These are phyloP conservation scores for Agrocybe chaxingu DNA, from an alignment of 768 basidiomycete species.

Conservation along the genomic window DNA sequence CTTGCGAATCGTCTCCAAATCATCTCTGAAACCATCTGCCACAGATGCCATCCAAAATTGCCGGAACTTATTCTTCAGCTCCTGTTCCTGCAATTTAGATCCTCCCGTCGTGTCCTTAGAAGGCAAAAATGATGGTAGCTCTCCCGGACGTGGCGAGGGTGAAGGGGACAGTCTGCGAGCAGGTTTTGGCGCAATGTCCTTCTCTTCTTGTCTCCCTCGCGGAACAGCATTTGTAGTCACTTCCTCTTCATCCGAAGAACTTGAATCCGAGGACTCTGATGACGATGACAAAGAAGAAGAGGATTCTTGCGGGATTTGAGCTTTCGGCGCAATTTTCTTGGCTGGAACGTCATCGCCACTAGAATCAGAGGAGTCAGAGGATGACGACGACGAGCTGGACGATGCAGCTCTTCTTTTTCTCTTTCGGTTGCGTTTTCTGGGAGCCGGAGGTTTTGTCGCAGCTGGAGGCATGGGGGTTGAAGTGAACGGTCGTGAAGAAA, in stretches of 20 bases:
- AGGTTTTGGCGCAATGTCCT: conserved; percentile 10
- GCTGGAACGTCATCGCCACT: conserved; percentile 17
- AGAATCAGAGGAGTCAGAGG: conserved; percentile 37
- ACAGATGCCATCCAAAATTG: conserved; percentile 88
- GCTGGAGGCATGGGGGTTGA: conserved; percentile 21
- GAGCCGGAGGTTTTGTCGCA: conserved; percentile 26
- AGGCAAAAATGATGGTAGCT: conserved; percentile 60
- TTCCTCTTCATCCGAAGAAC: conserved; percentile 18
- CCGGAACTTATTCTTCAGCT: conserved; percentile 64
- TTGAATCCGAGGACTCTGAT: conserved; percentile 20
- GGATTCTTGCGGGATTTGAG: conserved; percentile 24
- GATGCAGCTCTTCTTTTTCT: conserved; percentile 49
- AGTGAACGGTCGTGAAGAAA: neutral
- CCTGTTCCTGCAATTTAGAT: conserved; percentile 41
- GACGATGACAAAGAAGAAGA: conserved; percentile 26
- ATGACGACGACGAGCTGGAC: conserved; percentile 39
- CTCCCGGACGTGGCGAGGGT: conserved; percentile 41
- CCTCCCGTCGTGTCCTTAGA: conserved; percentile 22
- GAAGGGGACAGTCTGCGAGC: conserved; percentile 34
- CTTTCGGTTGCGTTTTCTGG: conserved; percentile 50
- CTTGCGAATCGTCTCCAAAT: conserved; percentile 82
- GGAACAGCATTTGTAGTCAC: conserved; percentile 9
- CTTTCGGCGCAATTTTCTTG: conserved; percentile 7
- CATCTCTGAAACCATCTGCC: conserved; percentile 78
- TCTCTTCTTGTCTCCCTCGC: conserved; percentile 9